phyloP scores from a whole-genome alignment of 768 basidiomycete species.

The Tephrocybe sp. region DNA sequence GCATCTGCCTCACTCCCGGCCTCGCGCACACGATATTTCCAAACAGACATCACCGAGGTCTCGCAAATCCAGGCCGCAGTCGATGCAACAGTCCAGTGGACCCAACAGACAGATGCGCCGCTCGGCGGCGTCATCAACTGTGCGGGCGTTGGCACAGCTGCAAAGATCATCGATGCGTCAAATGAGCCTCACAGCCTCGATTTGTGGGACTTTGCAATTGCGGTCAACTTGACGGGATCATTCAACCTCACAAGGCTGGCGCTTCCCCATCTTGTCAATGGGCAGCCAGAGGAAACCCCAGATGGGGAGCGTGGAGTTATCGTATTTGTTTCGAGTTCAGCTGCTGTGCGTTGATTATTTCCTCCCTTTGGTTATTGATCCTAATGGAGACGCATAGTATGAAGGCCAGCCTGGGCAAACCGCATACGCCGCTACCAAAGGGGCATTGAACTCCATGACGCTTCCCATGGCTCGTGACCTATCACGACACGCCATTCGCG shows the following conservation, averaged over 20 bases:
- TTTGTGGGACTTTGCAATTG: constrained; percentile 51
- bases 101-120: constrained; percentile 35
- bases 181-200: constrained; percentile 49
- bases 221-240: constrained; percentile 56
- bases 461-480: constrained; percentile 65
- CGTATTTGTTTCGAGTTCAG: constrained; percentile 55
- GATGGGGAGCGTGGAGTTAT: constrained; percentile 60
- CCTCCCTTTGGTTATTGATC: not conserved
- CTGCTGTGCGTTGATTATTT: constrained; percentile 38
- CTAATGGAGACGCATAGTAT: constrained; percentile 31
- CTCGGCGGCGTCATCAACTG: constrained; percentile 61
- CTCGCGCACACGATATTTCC: constrained; percentile 33
- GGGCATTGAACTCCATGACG: constrained; percentile 56
- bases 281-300: constrained; percentile 40
- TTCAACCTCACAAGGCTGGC: constrained; percentile 60
- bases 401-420: constrained; percentile 59
- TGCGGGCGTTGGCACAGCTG: constrained; percentile 49
- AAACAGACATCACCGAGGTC: constrained; percentile 40
- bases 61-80: constrained; percentile 37
- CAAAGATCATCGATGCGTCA: constrained; percentile 46
- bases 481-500: constrained; percentile 49
- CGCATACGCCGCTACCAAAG: constrained; percentile 59
- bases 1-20: constrained; percentile 20
- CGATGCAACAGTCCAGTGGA: constrained; percentile 39
- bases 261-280: constrained; percentile 49